Base-by-base conservation (phyloP, 1,284 basidiomycete genomes). In the Sparassis latifolia region DNA sequence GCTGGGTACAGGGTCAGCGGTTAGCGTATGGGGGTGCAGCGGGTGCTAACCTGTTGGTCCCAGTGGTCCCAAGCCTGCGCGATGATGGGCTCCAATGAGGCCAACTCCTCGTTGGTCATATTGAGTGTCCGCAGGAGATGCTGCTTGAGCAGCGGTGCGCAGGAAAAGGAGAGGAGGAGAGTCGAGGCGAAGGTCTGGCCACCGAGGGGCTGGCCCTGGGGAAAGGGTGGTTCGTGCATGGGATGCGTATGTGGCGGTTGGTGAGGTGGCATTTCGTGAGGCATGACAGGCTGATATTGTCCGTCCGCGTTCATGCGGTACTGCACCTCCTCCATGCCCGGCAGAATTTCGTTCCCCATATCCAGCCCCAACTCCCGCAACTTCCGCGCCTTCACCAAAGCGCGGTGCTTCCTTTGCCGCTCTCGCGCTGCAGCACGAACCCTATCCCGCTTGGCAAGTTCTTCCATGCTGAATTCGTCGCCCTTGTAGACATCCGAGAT, bases 21-120 rank as follows among this genome's bases (percentile, higher is more conserved):
- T 20, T 20, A 20, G 20, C 20, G 20, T 27, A 47, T 20, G 37
- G 31, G 44, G 39, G 42, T 38, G 32, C 37, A 39, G 50, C n/a
- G 31, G 38, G 10, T 33, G 61, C 77, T 52, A 58, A 88, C 86
- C 67, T 84, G 80, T 55, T 80, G 78, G 62, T 89, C 83, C 87
- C 87, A 90, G 45, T 84, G 82, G 55, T 90, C 87, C 77, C 85
- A 90, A 28, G 86, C 86, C 47, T 84, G 82, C 3, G 87, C 86
- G 51, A 90, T 84, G 54, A 88, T 74, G 29, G 85, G 84, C 60
- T 90, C 85, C 45, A 90, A 67, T 6, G 82, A 80, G 3, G 80
- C 79, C n/a, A 90, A 75, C 59, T 90, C 87, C 50, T 88, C 85
- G 64, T 79, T 81, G 29, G 83, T 80, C 79, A 90, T 83, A 54